phyloP scores from a whole-genome alignment of 2,329 filamentous ascomycete species.

The Pleomassaria siparia region DNA sequence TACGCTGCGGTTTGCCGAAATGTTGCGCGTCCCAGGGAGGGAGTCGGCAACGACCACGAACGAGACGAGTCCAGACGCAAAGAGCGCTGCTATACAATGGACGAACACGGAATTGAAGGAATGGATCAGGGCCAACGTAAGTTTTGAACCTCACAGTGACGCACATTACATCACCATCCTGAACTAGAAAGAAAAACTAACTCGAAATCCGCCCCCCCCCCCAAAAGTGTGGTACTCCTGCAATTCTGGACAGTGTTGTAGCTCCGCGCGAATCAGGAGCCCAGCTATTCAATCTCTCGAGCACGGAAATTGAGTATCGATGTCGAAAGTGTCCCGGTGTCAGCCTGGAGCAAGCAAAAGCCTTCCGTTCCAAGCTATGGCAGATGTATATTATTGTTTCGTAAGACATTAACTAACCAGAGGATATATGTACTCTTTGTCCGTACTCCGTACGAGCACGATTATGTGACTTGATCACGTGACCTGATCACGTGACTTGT shows the following conservation, averaged over 20 bases:
- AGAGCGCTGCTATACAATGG: slow-evolving; percentile 45
- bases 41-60: slow-evolving; percentile 36
- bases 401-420: no score
- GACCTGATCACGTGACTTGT: no score
- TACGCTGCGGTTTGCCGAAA: slow-evolving; percentile 53
- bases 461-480: no score
- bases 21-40: slow-evolving; percentile 48
- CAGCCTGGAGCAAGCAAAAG: slow-evolving; percentile 43
- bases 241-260: slow-evolving; percentile 37
- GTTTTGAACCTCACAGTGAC: slow-evolving; percentile 13
- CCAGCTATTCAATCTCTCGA: slow-evolving; percentile 46
- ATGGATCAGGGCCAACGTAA: slow-evolving; percentile 49
- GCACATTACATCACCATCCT: slow-evolving; percentile 3
- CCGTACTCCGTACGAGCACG: no score
- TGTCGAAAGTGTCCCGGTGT: slow-evolving; percentile 45
- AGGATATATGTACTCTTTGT: no score
- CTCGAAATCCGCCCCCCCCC: background rate
- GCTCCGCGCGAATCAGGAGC: slow-evolving; percentile 47
- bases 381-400: slow-evolving; percentile 15
- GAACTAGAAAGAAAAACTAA: slow-evolving; percentile 8
- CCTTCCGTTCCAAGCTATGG: slow-evolving; percentile 50
- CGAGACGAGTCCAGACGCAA: slow-evolving; percentile 22
- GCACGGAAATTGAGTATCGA: slow-evolving; percentile 45
- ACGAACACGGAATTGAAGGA: slow-evolving; percentile 40
- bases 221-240: slow-evolving; percentile 48